A percentile compares a stretch with the other conserved stretches of the same genome.
These are phyloP conservation scores for Phaseolus lunatus DNA, from an alignment of 306 rosid genomes.

Conservation along the genomic window DNA sequence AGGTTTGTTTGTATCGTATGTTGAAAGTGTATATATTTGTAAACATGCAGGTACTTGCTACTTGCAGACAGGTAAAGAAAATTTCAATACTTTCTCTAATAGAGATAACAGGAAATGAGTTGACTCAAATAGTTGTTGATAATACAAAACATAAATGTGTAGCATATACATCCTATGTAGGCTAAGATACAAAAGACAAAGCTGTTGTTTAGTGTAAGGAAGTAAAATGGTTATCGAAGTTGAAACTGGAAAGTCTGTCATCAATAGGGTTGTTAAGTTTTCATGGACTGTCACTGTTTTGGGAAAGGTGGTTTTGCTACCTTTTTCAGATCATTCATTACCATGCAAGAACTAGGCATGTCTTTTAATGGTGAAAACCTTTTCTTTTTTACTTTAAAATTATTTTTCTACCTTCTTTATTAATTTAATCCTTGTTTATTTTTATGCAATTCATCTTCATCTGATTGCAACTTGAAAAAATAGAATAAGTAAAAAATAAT, in stretches of 20 bases:
- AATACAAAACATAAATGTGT: not conserved
- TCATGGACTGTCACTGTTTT: constrained; percentile 1
- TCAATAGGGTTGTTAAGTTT: not conserved
- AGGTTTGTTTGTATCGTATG: not conserved
- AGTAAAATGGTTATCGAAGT: constrained; percentile 3
- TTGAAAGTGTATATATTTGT: not conserved
- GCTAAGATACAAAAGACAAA: not conserved
- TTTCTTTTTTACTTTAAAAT: too few species aligned
- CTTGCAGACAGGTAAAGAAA: too few species aligned
- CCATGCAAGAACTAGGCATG: too few species aligned
- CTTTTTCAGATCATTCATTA: not conserved
- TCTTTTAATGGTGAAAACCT: too few species aligned
- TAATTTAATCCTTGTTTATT: too few species aligned
- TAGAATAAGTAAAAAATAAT: too few species aligned
- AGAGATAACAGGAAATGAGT: too few species aligned
- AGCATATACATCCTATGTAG: not conserved
- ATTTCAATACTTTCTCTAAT: too few species aligned
- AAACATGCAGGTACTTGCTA: too few species aligned
- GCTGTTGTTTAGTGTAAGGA: not conserved
- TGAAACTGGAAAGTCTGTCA: not conserved
- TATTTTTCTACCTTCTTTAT: too few species aligned
- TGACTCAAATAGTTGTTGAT: not conserved
- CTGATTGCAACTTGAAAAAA: too few species aligned
- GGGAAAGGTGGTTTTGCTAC: not conserved
- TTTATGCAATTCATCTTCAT: too few species aligned